These are phyloP conservation scores for Trametes polyzona DNA, from an alignment of 1,284 basidiomycete genomes.

Conservation along the genomic window DNA sequence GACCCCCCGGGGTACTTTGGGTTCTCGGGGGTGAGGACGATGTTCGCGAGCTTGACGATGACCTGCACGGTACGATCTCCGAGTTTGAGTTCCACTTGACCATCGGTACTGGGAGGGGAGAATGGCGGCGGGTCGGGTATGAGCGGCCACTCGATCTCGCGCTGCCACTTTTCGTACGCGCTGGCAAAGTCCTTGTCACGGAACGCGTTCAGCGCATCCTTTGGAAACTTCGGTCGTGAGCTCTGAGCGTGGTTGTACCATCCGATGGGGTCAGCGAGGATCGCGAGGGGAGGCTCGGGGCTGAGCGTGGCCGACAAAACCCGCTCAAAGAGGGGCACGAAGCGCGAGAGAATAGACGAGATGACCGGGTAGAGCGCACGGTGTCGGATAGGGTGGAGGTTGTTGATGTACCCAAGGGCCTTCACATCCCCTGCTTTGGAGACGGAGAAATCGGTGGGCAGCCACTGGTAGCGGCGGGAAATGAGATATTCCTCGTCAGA, in stretches of 20 bases:
- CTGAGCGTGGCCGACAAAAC: conserved; percentile 26
- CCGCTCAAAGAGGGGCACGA: conserved; percentile 42
- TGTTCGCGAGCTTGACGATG: conserved; percentile 56
- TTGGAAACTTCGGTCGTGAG: not conserved
- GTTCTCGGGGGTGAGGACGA: conserved; percentile 48
- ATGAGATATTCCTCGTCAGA: not conserved
- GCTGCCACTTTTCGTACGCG: not conserved
- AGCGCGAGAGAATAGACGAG: conserved; percentile 33
- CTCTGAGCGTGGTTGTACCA: conserved; percentile 4
- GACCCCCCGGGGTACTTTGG: conserved; percentile 37
- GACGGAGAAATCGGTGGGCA: conserved; percentile 2
- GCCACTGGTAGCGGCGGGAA: conserved; percentile 2
- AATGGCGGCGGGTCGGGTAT: conserved; percentile 5
- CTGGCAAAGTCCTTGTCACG: no score
- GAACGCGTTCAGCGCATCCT: not conserved
- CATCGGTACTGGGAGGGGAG: not conserved
- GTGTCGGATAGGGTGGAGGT: conserved; percentile 35
- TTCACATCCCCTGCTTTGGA: not conserved
- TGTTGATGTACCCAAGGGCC: conserved; percentile 33
- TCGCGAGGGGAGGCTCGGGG: not conserved
- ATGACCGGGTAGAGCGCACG: conserved; percentile 36
- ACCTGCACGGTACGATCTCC: conserved; percentile 40
- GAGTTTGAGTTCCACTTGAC: conserved; percentile 16
- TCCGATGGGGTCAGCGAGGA: not conserved
- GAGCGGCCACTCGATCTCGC: not conserved